A percentile compares a stretch with the other conserved stretches of the same genome.
Conservation (phyloP, 768 basidiomycete species). For the Lentinula raphanica region DNA sequence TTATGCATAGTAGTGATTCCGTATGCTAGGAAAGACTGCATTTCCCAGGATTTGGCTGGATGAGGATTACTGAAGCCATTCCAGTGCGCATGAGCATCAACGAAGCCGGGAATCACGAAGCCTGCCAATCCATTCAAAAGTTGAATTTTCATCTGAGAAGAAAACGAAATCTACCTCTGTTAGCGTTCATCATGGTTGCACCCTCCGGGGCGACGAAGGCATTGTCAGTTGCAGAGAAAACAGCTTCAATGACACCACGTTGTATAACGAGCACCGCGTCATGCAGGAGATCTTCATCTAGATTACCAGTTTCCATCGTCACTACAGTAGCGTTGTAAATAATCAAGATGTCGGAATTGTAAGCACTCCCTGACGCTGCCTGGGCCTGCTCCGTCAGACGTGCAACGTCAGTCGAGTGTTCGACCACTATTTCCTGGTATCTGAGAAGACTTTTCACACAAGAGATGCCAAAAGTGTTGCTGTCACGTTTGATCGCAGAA, state of each 20-base stretch:
- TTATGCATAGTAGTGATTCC: constrained; percentile 76
- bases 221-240: constrained; percentile 24
- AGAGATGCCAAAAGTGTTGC: constrained; percentile 51
- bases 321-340: constrained; percentile 66
- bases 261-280: constrained; percentile 49
- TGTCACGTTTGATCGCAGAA: constrained; percentile 43
- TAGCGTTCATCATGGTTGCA: constrained; percentile 48
- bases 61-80: constrained; percentile 43
- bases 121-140: constrained; percentile 29
- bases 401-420: constrained; percentile 56
- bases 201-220: constrained; percentile 30
- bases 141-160: neutral
- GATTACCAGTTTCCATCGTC: constrained; percentile 57
- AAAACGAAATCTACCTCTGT: constrained; percentile 43
- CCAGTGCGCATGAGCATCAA: constrained; percentile 79
- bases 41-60: constrained; percentile 68
- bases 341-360: constrained; percentile 45
- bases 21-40: constrained; percentile 70
- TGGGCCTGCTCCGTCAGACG: constrained; percentile 52
- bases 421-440: constrained; percentile 52
- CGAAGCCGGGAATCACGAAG: constrained; percentile 64
- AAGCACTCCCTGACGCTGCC: constrained; percentile 7
- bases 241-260: constrained; percentile 53
- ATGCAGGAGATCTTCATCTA: constrained; percentile 42
- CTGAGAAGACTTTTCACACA: constrained; percentile 56